A percentile compares a stretch with the other conserved stretches of the same genome.
These are phyloP conservation scores for Acer saccharum DNA, from an alignment of 345 rosid species.

Conservation along the genomic window DNA sequence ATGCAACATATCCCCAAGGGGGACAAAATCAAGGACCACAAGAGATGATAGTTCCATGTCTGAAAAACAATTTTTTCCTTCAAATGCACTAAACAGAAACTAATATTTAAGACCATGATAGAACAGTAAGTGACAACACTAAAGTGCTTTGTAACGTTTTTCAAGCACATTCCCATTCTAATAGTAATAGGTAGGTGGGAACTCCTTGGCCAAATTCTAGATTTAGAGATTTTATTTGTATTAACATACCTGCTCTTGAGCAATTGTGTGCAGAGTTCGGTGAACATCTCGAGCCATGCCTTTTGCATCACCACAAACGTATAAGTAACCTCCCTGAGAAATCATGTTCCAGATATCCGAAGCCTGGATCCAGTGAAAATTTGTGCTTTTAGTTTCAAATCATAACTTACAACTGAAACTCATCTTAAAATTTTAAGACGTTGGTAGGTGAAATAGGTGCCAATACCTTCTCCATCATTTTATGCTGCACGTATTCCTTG, in stretches of 20 bases:
- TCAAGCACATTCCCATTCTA: background rate
- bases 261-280: conserved; percentile 79
- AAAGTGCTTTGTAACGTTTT: background rate
- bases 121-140: background rate
- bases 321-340: conserved; percentile 75
- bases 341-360: conserved; percentile 76
- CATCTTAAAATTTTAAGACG: background rate
- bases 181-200: conserved; percentile 2
- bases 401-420: background rate
- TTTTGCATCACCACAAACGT: conserved; percentile 99
- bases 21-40: background rate
- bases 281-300: conserved; percentile 99
- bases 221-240: background rate
- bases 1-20: background rate
- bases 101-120: background rate
- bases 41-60: background rate
- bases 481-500: conserved; percentile 95
- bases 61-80: background rate
- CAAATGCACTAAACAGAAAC: background rate
- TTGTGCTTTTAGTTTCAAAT: conserved; percentile 6
- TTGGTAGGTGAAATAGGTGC: conserved; percentile 17
- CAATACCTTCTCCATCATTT: conserved; percentile 74
- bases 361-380: conserved; percentile 48
- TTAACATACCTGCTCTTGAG: conserved; percentile 75
- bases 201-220: background rate